Evolutionary conservation across 139 green algal genomes (phyloP).

Genomic region (Chlorella vulgaris): DNA sequence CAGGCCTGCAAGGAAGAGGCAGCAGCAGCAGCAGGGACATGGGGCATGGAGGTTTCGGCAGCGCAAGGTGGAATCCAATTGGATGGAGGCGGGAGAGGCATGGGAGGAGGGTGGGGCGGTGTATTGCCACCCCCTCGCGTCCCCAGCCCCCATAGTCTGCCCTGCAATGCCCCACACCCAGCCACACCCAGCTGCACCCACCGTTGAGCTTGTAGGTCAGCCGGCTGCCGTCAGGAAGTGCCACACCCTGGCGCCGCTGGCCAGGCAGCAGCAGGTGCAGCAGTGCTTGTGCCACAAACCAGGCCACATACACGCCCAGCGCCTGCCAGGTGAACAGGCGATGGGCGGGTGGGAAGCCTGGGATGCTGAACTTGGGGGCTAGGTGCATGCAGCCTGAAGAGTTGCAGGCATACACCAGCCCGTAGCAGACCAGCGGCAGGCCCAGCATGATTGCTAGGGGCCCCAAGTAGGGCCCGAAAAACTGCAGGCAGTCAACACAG

Average conservation of each 20-base stretch:
- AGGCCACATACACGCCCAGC: conserved; percentile 59
- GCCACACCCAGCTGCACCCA: conserved; percentile 29
- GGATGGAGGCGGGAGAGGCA: neutral
- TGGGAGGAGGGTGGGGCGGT: neutral
- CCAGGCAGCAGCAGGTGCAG: conserved; percentile 87
- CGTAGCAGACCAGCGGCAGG: conserved; percentile 67
- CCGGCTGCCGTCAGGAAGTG: conserved; percentile 58
- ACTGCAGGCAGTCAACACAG: conserved; percentile 43
- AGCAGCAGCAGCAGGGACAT: neutral
- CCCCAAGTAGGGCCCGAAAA: conserved; percentile 70
- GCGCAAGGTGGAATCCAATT: no score
- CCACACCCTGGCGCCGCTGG: conserved; percentile 57
- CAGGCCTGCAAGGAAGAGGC: conserved; percentile 59
- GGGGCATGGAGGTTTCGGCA: no score
- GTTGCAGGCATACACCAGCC: conserved; percentile 58
- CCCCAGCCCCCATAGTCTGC: neutral
- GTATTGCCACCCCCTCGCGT: neutral
- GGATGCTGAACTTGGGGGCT: conserved; percentile 7
- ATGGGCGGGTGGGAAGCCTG: conserved; percentile 23
- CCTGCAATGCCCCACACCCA: neutral
- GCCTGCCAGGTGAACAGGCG: conserved; percentile 65
- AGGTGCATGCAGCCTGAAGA: conserved; percentile 45
- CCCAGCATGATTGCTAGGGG: conserved; percentile 64
- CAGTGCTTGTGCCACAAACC: conserved; percentile 61
- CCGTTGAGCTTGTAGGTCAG: conserved; percentile 91